Percentiles rank a stretch among this genome's conserved stretches.
phyloP scores from a whole-genome alignment of 768 basidiomycete genomes.

The Psilocybe cubensis region DNA sequence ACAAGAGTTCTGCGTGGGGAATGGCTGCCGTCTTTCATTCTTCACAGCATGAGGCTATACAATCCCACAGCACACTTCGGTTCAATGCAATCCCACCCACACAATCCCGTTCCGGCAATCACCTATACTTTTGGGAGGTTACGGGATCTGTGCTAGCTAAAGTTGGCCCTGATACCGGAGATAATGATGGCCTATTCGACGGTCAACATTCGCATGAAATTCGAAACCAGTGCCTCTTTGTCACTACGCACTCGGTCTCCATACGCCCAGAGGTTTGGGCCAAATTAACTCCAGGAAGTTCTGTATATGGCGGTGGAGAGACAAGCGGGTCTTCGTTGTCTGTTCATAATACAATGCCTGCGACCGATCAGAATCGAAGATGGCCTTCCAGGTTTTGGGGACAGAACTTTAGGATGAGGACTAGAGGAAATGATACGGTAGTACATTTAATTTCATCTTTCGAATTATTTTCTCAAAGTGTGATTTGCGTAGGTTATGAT shows the following conservation, averaged over 20 bases:
- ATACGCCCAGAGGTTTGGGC: conserved; percentile 1
- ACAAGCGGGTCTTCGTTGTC: not conserved
- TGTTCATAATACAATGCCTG: no score
- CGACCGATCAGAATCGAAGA: no score
- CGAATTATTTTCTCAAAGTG: not conserved
- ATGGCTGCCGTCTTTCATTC: conserved; percentile 20
- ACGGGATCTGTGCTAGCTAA: conserved; percentile 8
- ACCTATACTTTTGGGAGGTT: conserved; percentile 5
- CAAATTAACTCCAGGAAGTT: not conserved
- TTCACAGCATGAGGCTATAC: not conserved
- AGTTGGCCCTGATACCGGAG: conserved; percentile 13
- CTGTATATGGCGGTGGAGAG: not conserved
- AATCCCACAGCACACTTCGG: not conserved
- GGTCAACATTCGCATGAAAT: conserved; percentile 1
- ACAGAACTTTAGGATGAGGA: not conserved
- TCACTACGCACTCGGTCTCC: not conserved
- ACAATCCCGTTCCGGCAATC: not conserved
- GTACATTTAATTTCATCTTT: not conserved
- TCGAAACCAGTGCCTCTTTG: conserved; percentile 15
- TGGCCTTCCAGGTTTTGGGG: no score
- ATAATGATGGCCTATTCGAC: conserved; percentile 8
- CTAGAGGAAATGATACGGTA: not conserved
- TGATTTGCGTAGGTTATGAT: not conserved
- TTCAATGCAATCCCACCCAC: not conserved
- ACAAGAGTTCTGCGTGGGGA: conserved; percentile 27